phyloP scores from a whole-genome alignment of 2,329 filamentous ascomycete species.

The Curvularia sp. region DNA sequence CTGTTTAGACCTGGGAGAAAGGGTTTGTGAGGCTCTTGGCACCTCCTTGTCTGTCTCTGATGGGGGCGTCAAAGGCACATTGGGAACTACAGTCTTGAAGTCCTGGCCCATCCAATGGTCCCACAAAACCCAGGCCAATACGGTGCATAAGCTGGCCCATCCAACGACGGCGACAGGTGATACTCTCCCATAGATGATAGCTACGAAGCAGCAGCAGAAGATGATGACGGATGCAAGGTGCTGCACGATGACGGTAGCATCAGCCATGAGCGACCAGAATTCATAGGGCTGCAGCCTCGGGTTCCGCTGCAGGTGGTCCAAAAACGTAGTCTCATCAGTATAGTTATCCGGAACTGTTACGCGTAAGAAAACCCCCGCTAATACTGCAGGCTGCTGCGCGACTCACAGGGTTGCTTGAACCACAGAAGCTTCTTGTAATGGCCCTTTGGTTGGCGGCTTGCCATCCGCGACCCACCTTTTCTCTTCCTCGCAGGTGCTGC shows the following conservation, averaged over 20 bases:
- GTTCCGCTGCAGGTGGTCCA: conserved; percentile 94
- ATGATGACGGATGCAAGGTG: conserved; percentile 95
- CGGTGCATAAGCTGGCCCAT: conserved; percentile 81
- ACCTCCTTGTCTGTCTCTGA: conserved; percentile 1
- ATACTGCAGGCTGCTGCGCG: not conserved
- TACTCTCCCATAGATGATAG: conserved; percentile 85
- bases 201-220: conserved; percentile 92
- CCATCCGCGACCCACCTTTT: conserved; percentile 64
- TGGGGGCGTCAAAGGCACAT: conserved; percentile 29
- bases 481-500: conserved; percentile 48
- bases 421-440: conserved; percentile 96
- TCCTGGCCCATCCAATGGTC: conserved; percentile 86
- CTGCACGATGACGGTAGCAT: conserved; percentile 95
- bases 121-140: conserved; percentile 89
- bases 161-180: conserved; percentile 88
- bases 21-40: conserved; percentile 34
- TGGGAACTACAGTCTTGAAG: conserved; percentile 58
- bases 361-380: conserved; percentile 13
- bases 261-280: conserved; percentile 95
- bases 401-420: conserved; percentile 92
- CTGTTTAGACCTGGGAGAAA: conserved; percentile 65
- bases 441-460: conserved; percentile 72
- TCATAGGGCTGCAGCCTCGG: conserved; percentile 93
- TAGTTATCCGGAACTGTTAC: conserved; percentile 92
- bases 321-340: conserved; percentile 94